Base-by-base conservation (phyloP, 352 stramenopile genomes). In the Phytophthora ramorum region DNA sequence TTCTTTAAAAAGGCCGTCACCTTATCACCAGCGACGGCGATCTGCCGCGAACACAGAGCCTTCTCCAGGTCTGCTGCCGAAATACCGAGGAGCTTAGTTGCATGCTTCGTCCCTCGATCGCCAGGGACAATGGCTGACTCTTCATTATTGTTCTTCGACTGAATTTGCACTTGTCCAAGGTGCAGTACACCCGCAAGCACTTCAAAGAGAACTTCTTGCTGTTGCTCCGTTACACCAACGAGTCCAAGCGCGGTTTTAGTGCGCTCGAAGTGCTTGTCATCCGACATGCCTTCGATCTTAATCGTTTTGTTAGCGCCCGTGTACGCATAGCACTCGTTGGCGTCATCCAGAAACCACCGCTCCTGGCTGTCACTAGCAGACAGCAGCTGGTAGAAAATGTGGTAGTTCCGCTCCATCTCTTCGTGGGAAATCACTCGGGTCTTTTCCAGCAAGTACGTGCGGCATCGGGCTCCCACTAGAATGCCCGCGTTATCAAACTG, bases 141-240 rank as follows among this genome's bases (percentile, higher is more conserved):
- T 72, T 93, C 85, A n/a, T 93, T 86, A 58, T 88, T 85, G 47
- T 79, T 79, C 41, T 92, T 94, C 16, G 80, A 58, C 26, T 82
- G 67, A 38, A 99, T 98, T 47, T 87, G 71, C 35, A 99, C 83
- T 80, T 99, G 97, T 45, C 97, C 97, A 17, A 99, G 81, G 69
- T 99, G 96, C 59, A 99, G 74, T 35, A 99, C 85, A 56, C 95
- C 97, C 4, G 86, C 82, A 20, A 96, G 72, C n/a, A 93, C 73
- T 58, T 90, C 69, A 69, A 96, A 93, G 9, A 96, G 69, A 37
- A 75, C 65, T 14, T 66, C 46, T 38, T 93, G 85, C 22, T 82
- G 75, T 17, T 92, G 65, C 22, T 71, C 62, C 16, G 62, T 74
- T 10, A 96, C 75, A 26, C 86, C 85, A 63, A 96, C 83, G 16